Evolutionary conservation across 257 asterid genomes (phyloP).

Genomic region (Nicotiana otophora): DNA sequence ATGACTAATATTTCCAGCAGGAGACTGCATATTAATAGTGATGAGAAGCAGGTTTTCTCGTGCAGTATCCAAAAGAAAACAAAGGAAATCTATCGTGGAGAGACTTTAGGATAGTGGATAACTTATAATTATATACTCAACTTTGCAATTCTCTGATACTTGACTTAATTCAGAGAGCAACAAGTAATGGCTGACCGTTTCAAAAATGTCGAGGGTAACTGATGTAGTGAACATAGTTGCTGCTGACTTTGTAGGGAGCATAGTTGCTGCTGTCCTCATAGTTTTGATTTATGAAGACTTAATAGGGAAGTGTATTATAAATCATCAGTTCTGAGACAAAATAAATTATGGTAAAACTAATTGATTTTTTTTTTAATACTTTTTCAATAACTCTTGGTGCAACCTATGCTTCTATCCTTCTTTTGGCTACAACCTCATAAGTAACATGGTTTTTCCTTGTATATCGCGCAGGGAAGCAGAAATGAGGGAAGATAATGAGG

Average conservation of each 20-base stretch:
- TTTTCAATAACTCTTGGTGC: neutral
- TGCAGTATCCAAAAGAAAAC: neutral
- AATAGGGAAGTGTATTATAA: neutral
- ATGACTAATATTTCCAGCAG: neutral
- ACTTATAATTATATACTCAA: neutral
- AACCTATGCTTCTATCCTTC: neutral
- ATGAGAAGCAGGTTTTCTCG: neutral
- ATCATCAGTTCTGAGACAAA: neutral
- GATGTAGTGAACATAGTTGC: neutral
- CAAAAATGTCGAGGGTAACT: neutral
- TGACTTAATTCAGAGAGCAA: neutral
- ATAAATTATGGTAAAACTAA: neutral
- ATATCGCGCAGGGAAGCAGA: constrained; percentile 53
- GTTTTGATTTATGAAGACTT: neutral
- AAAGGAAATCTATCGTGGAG: neutral
- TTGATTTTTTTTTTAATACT: neutral
- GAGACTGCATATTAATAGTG: neutral
- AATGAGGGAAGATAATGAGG: constrained; percentile 65
- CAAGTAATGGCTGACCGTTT: neutral
- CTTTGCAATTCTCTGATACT: neutral
- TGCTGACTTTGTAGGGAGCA: neutral
- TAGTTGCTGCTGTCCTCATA: neutral
- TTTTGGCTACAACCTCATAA: neutral
- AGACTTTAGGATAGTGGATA: neutral
- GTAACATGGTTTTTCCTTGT: neutral